A percentile compares a stretch with the other conserved stretches of the same genome.
Conservation (phyloP, 148 eudicot genomes). For the Spergularia bocconei region DNA sequence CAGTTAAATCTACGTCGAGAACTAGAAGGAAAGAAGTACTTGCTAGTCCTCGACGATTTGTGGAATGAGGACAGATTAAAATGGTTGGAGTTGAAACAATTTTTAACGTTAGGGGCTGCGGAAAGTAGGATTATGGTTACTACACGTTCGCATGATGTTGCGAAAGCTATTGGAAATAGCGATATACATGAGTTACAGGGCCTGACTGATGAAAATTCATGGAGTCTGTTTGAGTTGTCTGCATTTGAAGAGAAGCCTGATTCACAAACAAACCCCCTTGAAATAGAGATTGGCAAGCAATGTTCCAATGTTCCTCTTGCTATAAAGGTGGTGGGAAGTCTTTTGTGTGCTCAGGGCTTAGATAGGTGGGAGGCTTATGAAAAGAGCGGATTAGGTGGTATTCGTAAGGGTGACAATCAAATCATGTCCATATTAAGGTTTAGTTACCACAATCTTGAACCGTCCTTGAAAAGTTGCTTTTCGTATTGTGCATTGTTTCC, state of each 20-base stretch:
- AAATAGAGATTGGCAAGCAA: constrained; percentile 14
- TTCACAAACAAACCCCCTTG: not conserved
- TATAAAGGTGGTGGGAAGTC: constrained; percentile 19
- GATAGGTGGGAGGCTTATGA: constrained; percentile 11
- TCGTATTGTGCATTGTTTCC: constrained; percentile 19
- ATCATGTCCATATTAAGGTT: no score
- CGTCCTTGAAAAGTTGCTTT: constrained; percentile 14
- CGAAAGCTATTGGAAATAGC: constrained; percentile 26
- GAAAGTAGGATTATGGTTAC: constrained; percentile 41
- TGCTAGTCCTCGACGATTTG: constrained; percentile 39
- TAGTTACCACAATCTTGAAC: no score
- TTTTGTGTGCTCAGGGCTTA: constrained; percentile 4
- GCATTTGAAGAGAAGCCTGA: constrained; percentile 19
- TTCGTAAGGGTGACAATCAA: no score
- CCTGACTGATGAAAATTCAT: constrained; percentile 28
- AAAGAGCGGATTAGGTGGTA: not conserved
- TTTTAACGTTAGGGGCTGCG: constrained; percentile 18
- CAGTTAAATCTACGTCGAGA: constrained; percentile 6
- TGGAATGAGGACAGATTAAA: constrained; percentile 23
- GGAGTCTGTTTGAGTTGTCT: constrained; percentile 31
- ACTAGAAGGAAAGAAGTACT: constrained; percentile 20
- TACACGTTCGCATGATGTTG: constrained; percentile 32
- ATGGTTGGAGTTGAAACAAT: constrained; percentile 22
- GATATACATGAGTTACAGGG: constrained; percentile 19
- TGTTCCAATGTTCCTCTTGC: not conserved